phyloP scores from a whole-genome alignment of 2,329 filamentous ascomycete genomes.

The Verruconis gallopava region DNA sequence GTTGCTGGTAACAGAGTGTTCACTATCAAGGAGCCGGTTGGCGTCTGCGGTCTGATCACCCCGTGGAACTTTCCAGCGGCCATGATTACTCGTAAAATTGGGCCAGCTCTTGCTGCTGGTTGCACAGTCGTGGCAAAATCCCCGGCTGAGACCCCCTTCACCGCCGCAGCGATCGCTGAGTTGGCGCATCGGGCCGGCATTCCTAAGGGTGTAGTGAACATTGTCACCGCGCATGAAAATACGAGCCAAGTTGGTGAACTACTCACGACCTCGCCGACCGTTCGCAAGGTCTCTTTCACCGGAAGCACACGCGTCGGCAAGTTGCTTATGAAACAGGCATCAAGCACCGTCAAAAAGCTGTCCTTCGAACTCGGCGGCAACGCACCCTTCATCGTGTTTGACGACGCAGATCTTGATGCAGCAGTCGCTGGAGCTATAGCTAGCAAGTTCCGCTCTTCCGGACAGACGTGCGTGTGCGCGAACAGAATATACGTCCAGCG shows the following conservation, averaged over 20 bases:
- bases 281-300: conserved; percentile 91
- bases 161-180: conserved; percentile 75
- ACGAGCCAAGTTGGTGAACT: conserved; percentile 65
- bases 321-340: conserved; percentile 81
- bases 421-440: conserved; percentile 74
- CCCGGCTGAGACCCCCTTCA: conserved; percentile 85
- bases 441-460: conserved; percentile 86
- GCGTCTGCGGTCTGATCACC: conserved; percentile 70
- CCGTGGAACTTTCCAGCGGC: conserved; percentile 59
- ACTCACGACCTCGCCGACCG: conserved; percentile 60
- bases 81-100: conserved; percentile 39
- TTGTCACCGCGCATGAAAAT: conserved; percentile 69
- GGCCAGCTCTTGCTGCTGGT: conserved; percentile 72
- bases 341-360: conserved; percentile 70
- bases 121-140: conserved; percentile 91
- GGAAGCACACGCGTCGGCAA: conserved; percentile 55
- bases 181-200: conserved; percentile 78
- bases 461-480: conserved; percentile 77
- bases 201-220: conserved; percentile 79
- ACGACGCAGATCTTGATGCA: conserved; percentile 77
- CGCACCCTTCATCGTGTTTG: conserved; percentile 92
- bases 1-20: conserved; percentile 61
- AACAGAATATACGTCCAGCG: conserved; percentile 73
- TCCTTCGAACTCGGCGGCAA: conserved; percentile 92
- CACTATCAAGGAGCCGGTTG: conserved; percentile 72